Percentiles rank a stretch among this genome's conserved stretches.
phyloP scores from a whole-genome alignment of 805 yeast species.

The Blastobotrys attinorum region DNA sequence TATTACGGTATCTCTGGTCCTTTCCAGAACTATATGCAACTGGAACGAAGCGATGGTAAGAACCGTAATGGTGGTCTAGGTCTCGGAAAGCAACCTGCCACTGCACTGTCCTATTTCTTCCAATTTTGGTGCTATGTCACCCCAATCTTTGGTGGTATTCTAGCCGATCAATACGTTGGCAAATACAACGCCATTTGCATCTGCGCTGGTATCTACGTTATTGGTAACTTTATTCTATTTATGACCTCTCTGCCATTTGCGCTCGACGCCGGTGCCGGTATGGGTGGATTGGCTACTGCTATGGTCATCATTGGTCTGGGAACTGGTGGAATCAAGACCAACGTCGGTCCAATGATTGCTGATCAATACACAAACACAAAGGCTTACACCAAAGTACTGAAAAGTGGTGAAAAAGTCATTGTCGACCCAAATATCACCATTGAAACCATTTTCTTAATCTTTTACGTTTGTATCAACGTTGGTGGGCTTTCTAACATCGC shows the following conservation, averaged over 20 bases:
- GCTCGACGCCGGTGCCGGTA: slow-evolving; percentile 40
- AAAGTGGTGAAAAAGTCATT: slow-evolving; percentile 60
- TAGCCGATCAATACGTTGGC: slow-evolving; percentile 70
- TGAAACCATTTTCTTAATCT: slow-evolving; percentile 67
- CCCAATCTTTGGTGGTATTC: slow-evolving; percentile 67
- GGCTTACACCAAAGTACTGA: slow-evolving; percentile 49
- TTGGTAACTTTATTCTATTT: slow-evolving; percentile 57
- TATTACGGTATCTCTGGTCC: slow-evolving; percentile 74
- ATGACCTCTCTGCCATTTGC: slow-evolving; percentile 65
- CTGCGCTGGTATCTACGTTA: slow-evolving; percentile 50
- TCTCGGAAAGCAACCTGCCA: slow-evolving; percentile 55
- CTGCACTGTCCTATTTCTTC: slow-evolving; percentile 65
- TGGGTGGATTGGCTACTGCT: slow-evolving; percentile 54
- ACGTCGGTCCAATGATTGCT: slow-evolving; percentile 67
- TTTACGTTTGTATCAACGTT: slow-evolving; percentile 67
- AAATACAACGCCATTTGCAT: slow-evolving; percentile 60
- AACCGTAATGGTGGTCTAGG: slow-evolving; percentile 44
- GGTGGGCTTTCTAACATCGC: slow-evolving; percentile 72
- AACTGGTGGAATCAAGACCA: slow-evolving; percentile 75
- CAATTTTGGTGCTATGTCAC: slow-evolving; percentile 79
- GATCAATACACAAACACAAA: slow-evolving; percentile 59
- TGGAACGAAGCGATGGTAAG: slow-evolving; percentile 6
- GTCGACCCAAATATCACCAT: slow-evolving; percentile 63
- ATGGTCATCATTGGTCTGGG: slow-evolving; percentile 62
- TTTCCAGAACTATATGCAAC: slow-evolving; percentile 71